A percentile compares a stretch with the other conserved stretches of the same genome.
Evolutionary conservation across 495 filamentous ascomycete species (phyloP).

Genomic region (Penicillium flavigenum): DNA sequence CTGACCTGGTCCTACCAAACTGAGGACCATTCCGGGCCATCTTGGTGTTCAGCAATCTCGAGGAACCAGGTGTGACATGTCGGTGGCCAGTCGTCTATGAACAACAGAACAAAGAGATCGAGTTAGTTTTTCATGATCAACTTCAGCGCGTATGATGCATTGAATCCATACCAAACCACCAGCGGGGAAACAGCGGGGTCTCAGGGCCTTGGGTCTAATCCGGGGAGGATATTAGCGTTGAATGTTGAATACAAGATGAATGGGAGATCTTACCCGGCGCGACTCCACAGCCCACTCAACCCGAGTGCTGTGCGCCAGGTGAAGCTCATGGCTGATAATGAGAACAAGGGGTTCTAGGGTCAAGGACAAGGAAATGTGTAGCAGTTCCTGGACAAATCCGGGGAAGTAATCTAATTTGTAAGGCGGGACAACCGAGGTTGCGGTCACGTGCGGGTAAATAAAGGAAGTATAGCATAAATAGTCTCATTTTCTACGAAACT

Average conservation of each 20-base stretch:
- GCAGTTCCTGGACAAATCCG: not conserved
- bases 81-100: not conserved
- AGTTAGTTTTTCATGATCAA: not conserved
- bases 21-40: not conserved
- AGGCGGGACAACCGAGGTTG: constrained; percentile 2
- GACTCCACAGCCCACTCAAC: not conserved
- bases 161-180: constrained; percentile 2
- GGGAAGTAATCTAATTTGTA: constrained; percentile 1
- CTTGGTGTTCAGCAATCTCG: not conserved
- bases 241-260: not conserved
- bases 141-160: not conserved
- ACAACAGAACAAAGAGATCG: not conserved
- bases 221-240: constrained; percentile 4
- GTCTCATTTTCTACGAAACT: not conserved
- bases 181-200: not conserved
- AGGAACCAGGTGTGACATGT: not conserved
- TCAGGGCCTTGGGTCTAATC: not conserved
- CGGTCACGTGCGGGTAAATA: constrained; percentile 5
- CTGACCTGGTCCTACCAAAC: not conserved
- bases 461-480: not conserved
- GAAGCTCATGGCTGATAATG: not conserved
- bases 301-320: not conserved
- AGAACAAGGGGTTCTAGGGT: not conserved
- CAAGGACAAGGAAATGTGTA: not conserved
- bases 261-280: not conserved